Base-by-base conservation (phyloP, 352 stramenopile species). In the Blastocystis sp. region DNA sequence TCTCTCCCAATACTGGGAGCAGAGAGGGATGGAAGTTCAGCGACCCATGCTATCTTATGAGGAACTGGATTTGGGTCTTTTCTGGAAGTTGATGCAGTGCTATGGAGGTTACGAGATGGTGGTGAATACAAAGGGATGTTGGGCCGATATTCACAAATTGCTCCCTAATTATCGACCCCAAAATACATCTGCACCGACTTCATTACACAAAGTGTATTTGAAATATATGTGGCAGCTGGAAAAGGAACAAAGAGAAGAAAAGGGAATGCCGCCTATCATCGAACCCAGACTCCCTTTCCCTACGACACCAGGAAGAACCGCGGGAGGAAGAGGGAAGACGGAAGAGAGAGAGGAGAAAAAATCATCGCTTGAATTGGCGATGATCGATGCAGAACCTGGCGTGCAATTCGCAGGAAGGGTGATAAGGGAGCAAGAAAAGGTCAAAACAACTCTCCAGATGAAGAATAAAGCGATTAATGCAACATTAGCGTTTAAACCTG, bases 91-190 rank as follows among this genome's bases (percentile, higher is more conserved):
- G 56, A 85, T 85, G 73, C 73, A 85, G 37, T 24, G 30, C 5
- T 85, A 68, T 43, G 73, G 73, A 20, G 73, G 73, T 26, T 85
- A 85, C 41, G 73, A 85, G 56, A 66, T 56, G 37, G 73, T 68
- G 73, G 73, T 85, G 73, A 85, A 85, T 43, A 85, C 45, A 13
- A 85, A 85, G 50, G 73, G 73, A 20, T 65, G 73, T 34, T 85
- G 73, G 73, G 30, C 41, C 50, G 54, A 65, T 24, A 85, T 85
- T 43, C 63, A 85, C 56, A 24, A 39, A 3, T 37, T 85, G 45
- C 73, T 85, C 9, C 73, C 73, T 1, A 85, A 56, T 24, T 85
- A 26, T 34, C 45, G 73, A 18, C 34, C 7, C 8, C 73, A 85
- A 34, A 85, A 85, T 43, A 85, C 73, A n/a, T 68, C 45, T 9